phyloP scores from a whole-genome alignment of 1,284 basidiomycete genomes.

The Tranzscheliella williamsii region DNA sequence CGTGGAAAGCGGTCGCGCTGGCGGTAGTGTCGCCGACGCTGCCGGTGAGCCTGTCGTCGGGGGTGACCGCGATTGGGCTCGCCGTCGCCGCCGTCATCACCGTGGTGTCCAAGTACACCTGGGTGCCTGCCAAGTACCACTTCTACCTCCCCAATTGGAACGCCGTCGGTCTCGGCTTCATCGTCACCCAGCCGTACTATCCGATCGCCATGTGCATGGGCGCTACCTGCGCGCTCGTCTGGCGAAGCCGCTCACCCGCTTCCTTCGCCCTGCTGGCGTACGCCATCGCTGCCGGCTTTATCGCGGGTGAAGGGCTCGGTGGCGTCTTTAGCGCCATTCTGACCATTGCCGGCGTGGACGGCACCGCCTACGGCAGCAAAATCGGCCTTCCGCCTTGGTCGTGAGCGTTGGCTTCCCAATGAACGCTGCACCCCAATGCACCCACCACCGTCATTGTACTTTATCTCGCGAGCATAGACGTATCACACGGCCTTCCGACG shows the following conservation, averaged over 20 bases:
- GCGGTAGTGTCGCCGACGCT: conserved; percentile 63
- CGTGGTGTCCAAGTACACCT: conserved; percentile 66
- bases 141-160: conserved; percentile 71
- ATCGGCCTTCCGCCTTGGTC: conserved; percentile 46
- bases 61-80: conserved; percentile 70
- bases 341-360: conserved; percentile 44
- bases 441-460: no score
- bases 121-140: conserved; percentile 67
- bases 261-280: conserved; percentile 67
- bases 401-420: no score
- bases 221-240: conserved; percentile 61
- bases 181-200: conserved; percentile 62
- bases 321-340: conserved; percentile 69
- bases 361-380: conserved; percentile 18
- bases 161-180: conserved; percentile 68
- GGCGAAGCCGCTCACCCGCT: conserved; percentile 65
- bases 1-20: conserved; percentile 70
- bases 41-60: conserved; percentile 52
- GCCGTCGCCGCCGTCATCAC: conserved; percentile 65
- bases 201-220: conserved; percentile 56
- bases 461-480: no score
- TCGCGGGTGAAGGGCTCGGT: conserved; percentile 73
- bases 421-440: no score
- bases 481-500: no score
- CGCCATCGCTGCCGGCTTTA: conserved; percentile 68